Evolutionary conservation across 129 eudicot genomes (phyloP).

Genomic region (Flaveria brownii): DNA sequence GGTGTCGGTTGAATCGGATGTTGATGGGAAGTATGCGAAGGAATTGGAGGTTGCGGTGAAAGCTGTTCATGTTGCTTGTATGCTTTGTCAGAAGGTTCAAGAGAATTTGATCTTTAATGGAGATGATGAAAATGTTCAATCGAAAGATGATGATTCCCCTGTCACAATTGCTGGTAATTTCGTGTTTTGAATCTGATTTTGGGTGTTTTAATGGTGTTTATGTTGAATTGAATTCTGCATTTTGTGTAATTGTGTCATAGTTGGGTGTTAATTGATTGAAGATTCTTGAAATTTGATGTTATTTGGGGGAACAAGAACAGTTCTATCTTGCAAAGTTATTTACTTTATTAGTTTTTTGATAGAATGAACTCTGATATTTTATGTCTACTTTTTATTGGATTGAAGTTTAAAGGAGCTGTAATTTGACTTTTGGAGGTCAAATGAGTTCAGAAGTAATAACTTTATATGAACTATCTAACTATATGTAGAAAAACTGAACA

Average conservation of each 20-base stretch:
- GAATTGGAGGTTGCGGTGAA: conserved; percentile 83
- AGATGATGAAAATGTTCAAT: conserved; percentile 50
- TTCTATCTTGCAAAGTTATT: no score
- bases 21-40: conserved; percentile 37
- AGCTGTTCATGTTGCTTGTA: conserved; percentile 88
- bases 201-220: neutral
- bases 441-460: neutral
- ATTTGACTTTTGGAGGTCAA: conserved; percentile 23
- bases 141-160: conserved; percentile 82
- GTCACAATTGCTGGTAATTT: conserved; percentile 80
- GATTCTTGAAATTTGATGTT: no score
- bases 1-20: conserved; percentile 23
- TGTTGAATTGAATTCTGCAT: neutral
- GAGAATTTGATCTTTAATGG: conserved; percentile 47
- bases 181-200: conserved; percentile 7
- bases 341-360: no score
- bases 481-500: neutral
- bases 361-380: neutral
- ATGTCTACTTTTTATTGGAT: conserved; percentile 3
- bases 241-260: neutral
- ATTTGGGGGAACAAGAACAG: no score
- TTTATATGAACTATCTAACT: neutral
- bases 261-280: no score
- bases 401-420: neutral
- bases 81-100: conserved; percentile 74